phyloP scores from a whole-genome alignment of 768 basidiomycete genomes.

The Termitomyces sp. region DNA sequence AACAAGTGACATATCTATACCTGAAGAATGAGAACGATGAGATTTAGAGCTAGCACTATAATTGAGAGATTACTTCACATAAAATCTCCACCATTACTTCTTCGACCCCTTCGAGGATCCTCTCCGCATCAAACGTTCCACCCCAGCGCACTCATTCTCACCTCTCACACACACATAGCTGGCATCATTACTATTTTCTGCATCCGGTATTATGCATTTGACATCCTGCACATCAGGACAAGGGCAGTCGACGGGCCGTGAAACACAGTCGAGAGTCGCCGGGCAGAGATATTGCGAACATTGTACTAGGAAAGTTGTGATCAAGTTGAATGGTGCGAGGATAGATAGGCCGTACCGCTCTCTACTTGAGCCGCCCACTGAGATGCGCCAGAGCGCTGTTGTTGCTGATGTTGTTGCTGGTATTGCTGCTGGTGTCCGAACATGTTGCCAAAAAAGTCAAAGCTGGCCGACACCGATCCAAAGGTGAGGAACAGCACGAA shows the following conservation, averaged over 20 bases:
- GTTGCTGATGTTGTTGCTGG: conserved; percentile 52
- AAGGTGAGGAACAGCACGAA: conserved; percentile 31
- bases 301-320: conserved; percentile 40
- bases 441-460: conserved; percentile 77
- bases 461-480: conserved; percentile 54
- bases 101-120: conserved; percentile 26
- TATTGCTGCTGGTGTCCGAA: conserved; percentile 67
- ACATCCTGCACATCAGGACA: conserved; percentile 76
- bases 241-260: conserved; percentile 62
- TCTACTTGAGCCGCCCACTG: conserved; percentile 70
- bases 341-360: conserved; percentile 40
- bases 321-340: background rate
- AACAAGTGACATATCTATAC: background rate
- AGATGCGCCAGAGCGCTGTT: conserved; percentile 45
- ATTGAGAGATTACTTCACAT: background rate
- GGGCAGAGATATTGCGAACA: conserved; percentile 79
- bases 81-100: conserved; percentile 10
- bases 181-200: conserved; percentile 43
- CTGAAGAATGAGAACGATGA: background rate
- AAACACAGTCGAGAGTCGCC: conserved; percentile 66
- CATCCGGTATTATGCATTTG: conserved; percentile 72
- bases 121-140: conserved; percentile 50
- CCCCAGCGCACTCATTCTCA: conserved; percentile 52
- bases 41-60: background rate
- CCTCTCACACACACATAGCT: conserved; percentile 74